A percentile compares a stretch with the other conserved stretches of the same genome.
phyloP scores from a whole-genome alignment of 2,329 filamentous ascomycete genomes.

The Ascochyta viciae-villosae region DNA sequence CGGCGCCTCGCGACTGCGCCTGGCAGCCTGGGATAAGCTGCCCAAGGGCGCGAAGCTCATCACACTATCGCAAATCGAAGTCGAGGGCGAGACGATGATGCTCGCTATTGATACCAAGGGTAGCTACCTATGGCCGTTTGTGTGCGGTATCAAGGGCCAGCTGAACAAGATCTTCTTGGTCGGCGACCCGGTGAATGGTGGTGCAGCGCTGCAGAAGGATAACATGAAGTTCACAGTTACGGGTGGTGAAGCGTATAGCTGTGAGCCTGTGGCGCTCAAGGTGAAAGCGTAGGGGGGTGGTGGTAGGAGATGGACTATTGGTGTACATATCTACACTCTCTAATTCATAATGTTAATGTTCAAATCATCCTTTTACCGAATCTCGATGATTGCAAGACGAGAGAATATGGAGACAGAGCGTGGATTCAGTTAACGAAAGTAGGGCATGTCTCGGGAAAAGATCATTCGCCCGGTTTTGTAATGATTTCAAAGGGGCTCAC shows the following conservation, averaged over 20 bases:
- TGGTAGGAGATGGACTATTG: background rate
- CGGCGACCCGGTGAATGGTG: constrained; percentile 3
- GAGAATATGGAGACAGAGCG: no score
- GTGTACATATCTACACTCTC: constrained; percentile 1
- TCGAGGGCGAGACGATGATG: constrained; percentile 15
- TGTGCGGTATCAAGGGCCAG: constrained; percentile 15
- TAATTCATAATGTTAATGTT: constrained; percentile 8
- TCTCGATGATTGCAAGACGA: no score
- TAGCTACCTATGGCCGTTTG: constrained; percentile 12
- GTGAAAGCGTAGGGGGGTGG: background rate
- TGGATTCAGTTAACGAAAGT: no score
- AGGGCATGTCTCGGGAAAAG: no score
- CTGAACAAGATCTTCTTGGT: constrained; percentile 16
- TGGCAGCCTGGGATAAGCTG: constrained; percentile 10
- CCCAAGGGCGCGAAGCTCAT: constrained; percentile 15
- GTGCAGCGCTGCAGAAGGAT: constrained; percentile 1
- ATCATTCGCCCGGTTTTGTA: no score
- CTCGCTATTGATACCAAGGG: constrained; percentile 14
- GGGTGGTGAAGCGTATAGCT: constrained; percentile 13
- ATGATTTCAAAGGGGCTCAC: no score
- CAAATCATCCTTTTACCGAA: background rate
- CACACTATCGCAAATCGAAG: constrained; percentile 9
- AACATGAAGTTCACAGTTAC: constrained; percentile 17
- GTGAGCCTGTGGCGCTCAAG: constrained; percentile 16
- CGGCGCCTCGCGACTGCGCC: constrained; percentile 11